Conservation (phyloP, 345 rosid species). For the Excoecaria cochinchinensis region DNA sequence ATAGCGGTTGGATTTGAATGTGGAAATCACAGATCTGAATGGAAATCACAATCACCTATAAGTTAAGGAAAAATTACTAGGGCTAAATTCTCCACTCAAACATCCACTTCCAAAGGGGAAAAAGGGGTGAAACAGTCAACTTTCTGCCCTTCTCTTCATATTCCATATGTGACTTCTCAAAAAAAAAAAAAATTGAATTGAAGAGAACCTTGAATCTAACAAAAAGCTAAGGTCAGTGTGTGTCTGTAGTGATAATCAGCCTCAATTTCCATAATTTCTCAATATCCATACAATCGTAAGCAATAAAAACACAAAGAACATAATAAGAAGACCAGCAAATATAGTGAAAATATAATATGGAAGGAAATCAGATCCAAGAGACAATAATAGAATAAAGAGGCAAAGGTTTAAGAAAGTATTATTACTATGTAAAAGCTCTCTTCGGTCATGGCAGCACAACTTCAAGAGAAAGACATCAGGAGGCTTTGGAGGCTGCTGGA, state of each 20-base stretch:
- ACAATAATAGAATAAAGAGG: background rate
- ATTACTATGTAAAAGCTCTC: slow-evolving; percentile 81
- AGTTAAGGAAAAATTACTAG: background rate
- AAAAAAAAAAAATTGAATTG: background rate
- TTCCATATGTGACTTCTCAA: background rate
- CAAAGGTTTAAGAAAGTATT: background rate
- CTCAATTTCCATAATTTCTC: background rate
- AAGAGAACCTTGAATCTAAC: background rate
- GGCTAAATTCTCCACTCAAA: slow-evolving; percentile 16
- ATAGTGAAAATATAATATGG: background rate
- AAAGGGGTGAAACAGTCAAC: background rate
- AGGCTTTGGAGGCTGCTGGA: slow-evolving; percentile 50
- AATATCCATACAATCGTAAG: background rate
- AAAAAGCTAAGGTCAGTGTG: background rate
- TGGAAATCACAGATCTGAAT: too few species aligned
- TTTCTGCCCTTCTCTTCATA: background rate
- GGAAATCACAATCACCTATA: slow-evolving; percentile 10
- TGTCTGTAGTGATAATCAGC: background rate
- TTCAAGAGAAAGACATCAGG: slow-evolving; percentile 78
- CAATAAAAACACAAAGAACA: background rate
- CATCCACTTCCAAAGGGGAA: background rate
- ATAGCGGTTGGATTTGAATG: too few species aligned
- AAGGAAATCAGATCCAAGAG: background rate
- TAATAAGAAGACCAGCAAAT: too few species aligned
- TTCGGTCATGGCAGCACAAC: slow-evolving; percentile 71